Base-by-base conservation (phyloP, 345 rosid genomes). In the Pelargonium nanum region DNA sequence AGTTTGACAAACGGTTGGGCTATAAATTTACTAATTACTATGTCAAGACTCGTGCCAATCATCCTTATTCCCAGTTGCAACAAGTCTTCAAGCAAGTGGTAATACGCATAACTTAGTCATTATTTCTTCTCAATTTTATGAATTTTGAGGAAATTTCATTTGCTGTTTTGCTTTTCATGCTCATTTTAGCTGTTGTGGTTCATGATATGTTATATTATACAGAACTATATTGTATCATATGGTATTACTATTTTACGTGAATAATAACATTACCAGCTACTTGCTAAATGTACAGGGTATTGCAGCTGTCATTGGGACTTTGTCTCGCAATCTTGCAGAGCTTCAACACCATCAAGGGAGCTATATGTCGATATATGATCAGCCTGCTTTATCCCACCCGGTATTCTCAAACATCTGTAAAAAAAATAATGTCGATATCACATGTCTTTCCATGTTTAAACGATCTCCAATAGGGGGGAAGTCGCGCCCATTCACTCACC, bases 11-110 rank as follows among this genome's bases (percentile, higher is more conserved):
- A 75, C 87, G 99, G 50, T 85, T 94, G 75, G 95, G 88, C 58
- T 91, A 86, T 80, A 81, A 87, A 81, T 94, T 94, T 77, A 85
- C 97, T 4, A 82, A 94, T 74, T 86, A 85, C 69, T 90, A 90
- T 65, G 95, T 94, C 64, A 94, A 88, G 68, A 90, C 95, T 50
- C 93, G 99, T n/a, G 95, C 97, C 40, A 82, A 90, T 77, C 99
- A 94, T 80, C 99, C 99, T 34, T 94, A 90, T 77, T 90, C 99
- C 15, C 95, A 86, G 85, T 83, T 94, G 65, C 97, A 86, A 62
- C 99, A 90, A 88, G 99, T 94, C 48, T 88, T 86, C 71, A 94
- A 88, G 81, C 99, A 94, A 65, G 97, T 94, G 97, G 99, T 93
- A 89, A 78, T 63, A 17, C 63, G 58, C 56, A 22, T 9, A 23